Base-by-base conservation (phyloP, 108 stramenopile genomes). In the Cyclotella baltica region DNA sequence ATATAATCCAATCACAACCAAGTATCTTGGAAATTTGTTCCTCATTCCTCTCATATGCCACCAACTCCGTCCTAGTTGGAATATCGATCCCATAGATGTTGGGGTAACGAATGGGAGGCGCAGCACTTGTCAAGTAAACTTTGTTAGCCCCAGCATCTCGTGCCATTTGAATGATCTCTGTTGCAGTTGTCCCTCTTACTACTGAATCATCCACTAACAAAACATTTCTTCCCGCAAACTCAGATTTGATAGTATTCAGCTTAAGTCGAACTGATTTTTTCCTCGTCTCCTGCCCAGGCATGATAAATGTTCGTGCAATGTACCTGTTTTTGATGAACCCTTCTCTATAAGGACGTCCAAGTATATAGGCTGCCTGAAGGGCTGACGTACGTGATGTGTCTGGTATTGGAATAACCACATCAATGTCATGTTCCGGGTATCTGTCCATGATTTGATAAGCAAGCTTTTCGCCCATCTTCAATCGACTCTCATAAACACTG, bases 41-140 rank as follows among this genome's bases (percentile, higher is more conserved):
- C 48, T 97, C 94, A 18, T 92, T 76, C 27, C 98, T 81, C 61
- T 93, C 84, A 68, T 93, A 93, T 16, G 99, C 99, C 61, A 99
- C 91, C 50, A 99, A 83, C 84, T 99, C 99, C 30, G 90, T 84
- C 40, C 89, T 72, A 28, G 99, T 97, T 30, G 98, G 98, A 83
- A 99, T 98, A 83, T 99, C 98, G 68, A 99, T 98, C 20, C 99
- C 99, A 74, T 99, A 99, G 62, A 98, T 97, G 77, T 99, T 99
- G 16, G 98, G 96, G 78, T 97, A 98, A 15, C 99, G 95, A 79
- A 99, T 98, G n/a, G 98, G 93, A 18, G 99, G 99, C 10, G 98
- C 97, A 10, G 98, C 97, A 75, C 92, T 94, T 47, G 84, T 89
- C 70, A 99, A 92, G 85, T 88, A 98, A 31, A 99, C 98, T 80